phyloP scores from a whole-genome alignment of 2,329 filamentous ascomycete species.

The Exserohilum turcica region DNA sequence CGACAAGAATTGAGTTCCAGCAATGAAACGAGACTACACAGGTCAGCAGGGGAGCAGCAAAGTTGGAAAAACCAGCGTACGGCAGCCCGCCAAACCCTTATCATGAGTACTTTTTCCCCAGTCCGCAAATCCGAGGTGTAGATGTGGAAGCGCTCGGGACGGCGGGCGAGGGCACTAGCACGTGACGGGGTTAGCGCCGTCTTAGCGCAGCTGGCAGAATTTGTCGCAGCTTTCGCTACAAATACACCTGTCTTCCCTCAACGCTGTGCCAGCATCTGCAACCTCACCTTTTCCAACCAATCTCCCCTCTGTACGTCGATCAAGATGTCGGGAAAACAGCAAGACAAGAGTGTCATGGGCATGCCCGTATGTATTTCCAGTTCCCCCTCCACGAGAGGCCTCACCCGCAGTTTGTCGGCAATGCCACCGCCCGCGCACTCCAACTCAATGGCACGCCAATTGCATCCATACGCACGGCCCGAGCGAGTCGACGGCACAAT shows the following conservation, averaged over 20 bases:
- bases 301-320: slow-evolving; percentile 25
- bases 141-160: slow-evolving; percentile 28
- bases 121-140: slow-evolving; percentile 29
- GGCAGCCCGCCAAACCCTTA: background rate
- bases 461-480: slow-evolving; percentile 25
- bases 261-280: slow-evolving; percentile 26
- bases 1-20: background rate
- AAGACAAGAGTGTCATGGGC: slow-evolving; percentile 48
- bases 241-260: slow-evolving; percentile 31
- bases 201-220: slow-evolving; percentile 32
- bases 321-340: slow-evolving; percentile 18
- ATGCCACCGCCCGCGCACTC: slow-evolving; percentile 17
- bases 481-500: slow-evolving; percentile 19
- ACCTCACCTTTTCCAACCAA: slow-evolving; percentile 22
- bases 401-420: slow-evolving; percentile 22
- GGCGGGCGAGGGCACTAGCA: slow-evolving; percentile 19
- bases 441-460: slow-evolving; percentile 34
- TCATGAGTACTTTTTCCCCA: slow-evolving; percentile 8
- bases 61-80: background rate
- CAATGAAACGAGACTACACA: background rate
- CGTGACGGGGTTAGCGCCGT: slow-evolving; percentile 25
- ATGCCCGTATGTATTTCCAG: slow-evolving; percentile 49
- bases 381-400: background rate
- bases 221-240: slow-evolving; percentile 28
- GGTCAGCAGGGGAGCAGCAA: background rate